Conservation (phyloP, 306 rosid species). For the Argentina anserina region DNA sequence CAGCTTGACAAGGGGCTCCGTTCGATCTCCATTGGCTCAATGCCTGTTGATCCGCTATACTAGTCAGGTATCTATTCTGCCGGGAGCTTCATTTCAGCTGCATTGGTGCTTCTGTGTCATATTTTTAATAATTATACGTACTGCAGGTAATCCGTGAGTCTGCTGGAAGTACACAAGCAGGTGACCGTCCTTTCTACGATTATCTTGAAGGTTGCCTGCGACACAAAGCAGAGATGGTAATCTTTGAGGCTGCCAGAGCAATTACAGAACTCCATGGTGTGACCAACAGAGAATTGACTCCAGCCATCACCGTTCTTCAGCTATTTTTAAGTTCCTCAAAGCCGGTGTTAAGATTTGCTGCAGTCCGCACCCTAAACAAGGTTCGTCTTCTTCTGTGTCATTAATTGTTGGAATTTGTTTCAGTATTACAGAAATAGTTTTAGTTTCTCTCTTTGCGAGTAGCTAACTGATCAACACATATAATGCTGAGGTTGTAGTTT, state of each 20-base stretch:
- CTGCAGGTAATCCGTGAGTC: constrained; percentile 92
- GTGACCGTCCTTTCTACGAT: constrained; percentile 94
- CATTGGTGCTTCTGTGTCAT: constrained; percentile 17
- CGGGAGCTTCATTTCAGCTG: not conserved
- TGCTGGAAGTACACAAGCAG: constrained; percentile 60
- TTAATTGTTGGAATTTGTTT: constrained; percentile 10
- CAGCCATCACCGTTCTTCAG: constrained; percentile 98
- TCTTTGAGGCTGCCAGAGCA: constrained; percentile 96
- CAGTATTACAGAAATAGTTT: too few species aligned
- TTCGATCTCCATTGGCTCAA: constrained; percentile 96
- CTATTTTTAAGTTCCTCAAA: constrained; percentile 94
- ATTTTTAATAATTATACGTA: constrained; percentile 18
- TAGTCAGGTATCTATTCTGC: constrained; percentile 67
- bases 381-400: constrained; percentile 21
- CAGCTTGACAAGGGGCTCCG: constrained; percentile 93
- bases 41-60: constrained; percentile 95
- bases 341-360: constrained; percentile 98
- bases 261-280: constrained; percentile 93
- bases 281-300: constrained; percentile 85
- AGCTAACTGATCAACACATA: not conserved
- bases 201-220: constrained; percentile 97
- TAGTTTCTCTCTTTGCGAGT: not conserved
- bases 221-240: constrained; percentile 98
- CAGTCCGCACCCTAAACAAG: constrained; percentile 98
- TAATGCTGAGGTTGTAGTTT: not conserved